Evolutionary conservation across 108 stramenopile genomes (phyloP).

Genomic region (Ochromonas danica): DNA sequence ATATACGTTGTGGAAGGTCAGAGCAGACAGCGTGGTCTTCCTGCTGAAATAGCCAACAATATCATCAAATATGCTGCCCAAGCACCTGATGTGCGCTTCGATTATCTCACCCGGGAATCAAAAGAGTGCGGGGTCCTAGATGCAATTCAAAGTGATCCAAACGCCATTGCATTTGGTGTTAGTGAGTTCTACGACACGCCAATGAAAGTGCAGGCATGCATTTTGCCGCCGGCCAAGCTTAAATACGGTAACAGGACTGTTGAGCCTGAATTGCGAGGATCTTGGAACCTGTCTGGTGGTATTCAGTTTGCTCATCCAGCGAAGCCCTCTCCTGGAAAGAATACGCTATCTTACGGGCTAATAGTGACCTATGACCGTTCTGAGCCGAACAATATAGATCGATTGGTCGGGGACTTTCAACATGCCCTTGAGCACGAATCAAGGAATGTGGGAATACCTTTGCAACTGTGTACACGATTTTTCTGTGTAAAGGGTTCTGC

Average conservation of each 20-base stretch:
- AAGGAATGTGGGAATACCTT: neutral
- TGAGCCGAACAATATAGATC: neutral
- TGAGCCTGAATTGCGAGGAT: constrained; percentile 1
- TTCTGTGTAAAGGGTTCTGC: constrained; percentile 6
- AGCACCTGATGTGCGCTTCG: neutral
- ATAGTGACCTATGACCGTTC: neutral
- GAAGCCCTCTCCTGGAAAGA: neutral
- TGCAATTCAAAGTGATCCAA: neutral
- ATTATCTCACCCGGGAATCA: neutral
- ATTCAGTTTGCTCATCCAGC: neutral
- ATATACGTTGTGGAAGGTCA: neutral
- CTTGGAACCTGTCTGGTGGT: constrained; percentile 1
- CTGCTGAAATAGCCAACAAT: neutral
- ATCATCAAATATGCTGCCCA: constrained; percentile 8
- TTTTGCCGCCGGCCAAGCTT: constrained; percentile 23
- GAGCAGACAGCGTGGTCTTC: neutral
- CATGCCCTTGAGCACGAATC: neutral
- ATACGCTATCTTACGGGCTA: constrained; percentile 28
- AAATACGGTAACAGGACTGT: neutral
- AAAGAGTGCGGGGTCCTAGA: too few relatives aligned
- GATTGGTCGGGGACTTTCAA: neutral
- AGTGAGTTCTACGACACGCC: neutral
- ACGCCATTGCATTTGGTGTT: neutral
- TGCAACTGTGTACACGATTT: too few relatives aligned
- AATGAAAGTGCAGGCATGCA: neutral